Conservation (phyloP, 2,329 filamentous ascomycete genomes). For the Blastomyces silverae region DNA sequence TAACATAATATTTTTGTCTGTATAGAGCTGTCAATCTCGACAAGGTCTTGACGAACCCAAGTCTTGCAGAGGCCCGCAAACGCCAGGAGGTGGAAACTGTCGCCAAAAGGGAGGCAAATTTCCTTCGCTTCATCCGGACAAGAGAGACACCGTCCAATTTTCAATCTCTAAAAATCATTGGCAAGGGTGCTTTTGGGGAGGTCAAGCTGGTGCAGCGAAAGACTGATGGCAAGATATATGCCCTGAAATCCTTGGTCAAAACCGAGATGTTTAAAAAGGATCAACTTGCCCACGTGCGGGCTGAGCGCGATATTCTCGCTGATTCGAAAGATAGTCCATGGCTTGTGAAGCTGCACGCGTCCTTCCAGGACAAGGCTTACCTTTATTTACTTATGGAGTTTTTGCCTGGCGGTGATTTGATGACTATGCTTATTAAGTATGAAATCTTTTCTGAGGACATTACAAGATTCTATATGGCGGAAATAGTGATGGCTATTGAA, state of each 20-base stretch:
- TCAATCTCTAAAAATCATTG: constrained; percentile 93
- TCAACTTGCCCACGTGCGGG: constrained; percentile 92
- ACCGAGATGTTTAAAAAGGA: constrained; percentile 99
- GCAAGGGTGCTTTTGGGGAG: constrained; percentile 97
- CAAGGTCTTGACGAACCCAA: constrained; percentile 70
- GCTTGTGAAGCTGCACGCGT: constrained; percentile 97
- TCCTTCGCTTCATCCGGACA: constrained; percentile 93
- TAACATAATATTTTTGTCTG: constrained; percentile 34
- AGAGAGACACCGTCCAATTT: constrained; percentile 97
- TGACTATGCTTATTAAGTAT: constrained; percentile 99
- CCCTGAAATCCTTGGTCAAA: constrained; percentile 97
- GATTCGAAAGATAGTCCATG: constrained; percentile 96
- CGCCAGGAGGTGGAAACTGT: constrained; percentile 78
- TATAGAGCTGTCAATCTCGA: constrained; percentile 85
- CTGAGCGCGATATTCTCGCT: constrained; percentile 93
- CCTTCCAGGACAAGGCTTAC: constrained; percentile 94
- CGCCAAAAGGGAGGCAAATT: constrained; percentile 89
- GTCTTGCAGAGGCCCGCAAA: constrained; percentile 66
- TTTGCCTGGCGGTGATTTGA: constrained; percentile 91
- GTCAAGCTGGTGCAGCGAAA: constrained; percentile 97
- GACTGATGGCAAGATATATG: constrained; percentile 93
- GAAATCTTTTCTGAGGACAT: constrained; percentile 99
- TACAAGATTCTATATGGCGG: constrained; percentile 97
- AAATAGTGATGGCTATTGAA: constrained; percentile 96
- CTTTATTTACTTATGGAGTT: constrained; percentile 99